These are phyloP conservation scores for Macrolepiota albuminosa DNA, from an alignment of 768 basidiomycete genomes.

Conservation along the genomic window DNA sequence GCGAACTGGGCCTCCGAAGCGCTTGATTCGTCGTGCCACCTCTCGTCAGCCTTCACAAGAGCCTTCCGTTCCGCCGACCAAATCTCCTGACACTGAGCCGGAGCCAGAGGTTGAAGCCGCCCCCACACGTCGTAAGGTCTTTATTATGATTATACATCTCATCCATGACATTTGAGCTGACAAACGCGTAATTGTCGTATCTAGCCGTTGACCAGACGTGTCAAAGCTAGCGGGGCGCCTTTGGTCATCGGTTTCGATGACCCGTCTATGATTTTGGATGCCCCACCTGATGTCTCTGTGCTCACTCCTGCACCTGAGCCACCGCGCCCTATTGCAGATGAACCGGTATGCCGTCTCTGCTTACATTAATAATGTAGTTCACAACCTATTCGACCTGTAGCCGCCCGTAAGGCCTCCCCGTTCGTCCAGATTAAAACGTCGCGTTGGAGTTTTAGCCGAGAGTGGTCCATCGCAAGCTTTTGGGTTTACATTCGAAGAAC, in stretches of 20 bases:
- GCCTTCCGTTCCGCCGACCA: conserved; percentile 16
- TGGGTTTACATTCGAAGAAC: conserved; percentile 20
- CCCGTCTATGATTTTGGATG: conserved; percentile 32
- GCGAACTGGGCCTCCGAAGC: conserved; percentile 13
- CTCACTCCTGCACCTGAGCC: conserved; percentile 3
- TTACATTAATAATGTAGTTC: background rate
- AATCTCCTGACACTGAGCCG: conserved; percentile 10
- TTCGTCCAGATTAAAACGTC: conserved; percentile 48
- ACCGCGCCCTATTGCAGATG: conserved; percentile 14
- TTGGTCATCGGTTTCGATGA: conserved; percentile 43
- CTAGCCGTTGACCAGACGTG: conserved; percentile 42
- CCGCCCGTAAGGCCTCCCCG: conserved; percentile 33
- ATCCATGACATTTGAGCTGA: background rate
- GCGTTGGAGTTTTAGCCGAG: conserved; percentile 32
- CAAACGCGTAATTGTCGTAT: background rate
- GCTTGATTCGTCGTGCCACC: conserved; percentile 31
- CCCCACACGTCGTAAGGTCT: conserved; percentile 27
- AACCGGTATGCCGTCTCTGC: conserved; percentile 14
- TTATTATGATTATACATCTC: background rate
- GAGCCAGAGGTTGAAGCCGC: conserved; percentile 14
- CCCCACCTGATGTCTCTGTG: conserved; percentile 20
- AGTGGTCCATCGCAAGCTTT: conserved; percentile 16
- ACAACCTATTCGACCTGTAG: conserved; percentile 19
- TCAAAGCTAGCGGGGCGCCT: conserved; percentile 27
- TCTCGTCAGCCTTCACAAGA: conserved; percentile 39